Conservation (phyloP, 225 moss, liverwort and hornwort species). For the Ulota crispa region DNA sequence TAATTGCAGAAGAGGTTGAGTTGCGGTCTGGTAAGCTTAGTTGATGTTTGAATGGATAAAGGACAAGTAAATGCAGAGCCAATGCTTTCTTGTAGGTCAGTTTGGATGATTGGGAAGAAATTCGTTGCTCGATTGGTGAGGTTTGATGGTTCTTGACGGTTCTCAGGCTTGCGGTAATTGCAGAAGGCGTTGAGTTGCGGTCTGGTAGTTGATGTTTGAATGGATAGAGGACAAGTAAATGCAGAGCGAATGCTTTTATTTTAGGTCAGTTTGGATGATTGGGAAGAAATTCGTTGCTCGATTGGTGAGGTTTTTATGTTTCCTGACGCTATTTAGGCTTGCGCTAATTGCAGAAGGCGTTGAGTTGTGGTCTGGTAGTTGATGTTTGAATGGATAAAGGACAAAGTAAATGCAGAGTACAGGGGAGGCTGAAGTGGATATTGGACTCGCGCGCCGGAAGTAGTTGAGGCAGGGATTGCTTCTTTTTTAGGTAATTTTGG, state of each 20-base stretch:
- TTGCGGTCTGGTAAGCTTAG: too few relatives aligned
- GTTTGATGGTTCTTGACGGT: background rate
- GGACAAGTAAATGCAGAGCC: too few relatives aligned
- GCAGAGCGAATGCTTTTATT: too few relatives aligned
- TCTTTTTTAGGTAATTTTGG: background rate
- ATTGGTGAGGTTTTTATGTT: conserved; percentile 5
- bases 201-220: too few relatives aligned
- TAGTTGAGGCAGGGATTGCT: conserved; percentile 17
- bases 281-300: background rate
- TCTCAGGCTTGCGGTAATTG: background rate
- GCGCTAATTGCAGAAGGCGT: background rate
- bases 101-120: background rate
- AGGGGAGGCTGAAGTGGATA: conserved; percentile 21
- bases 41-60: too few relatives aligned
- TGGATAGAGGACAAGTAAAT: too few relatives aligned
- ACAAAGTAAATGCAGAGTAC: conserved; percentile 41
- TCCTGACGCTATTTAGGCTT: background rate
- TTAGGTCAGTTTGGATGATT: background rate
- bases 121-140: background rate
- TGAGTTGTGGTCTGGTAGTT: background rate
- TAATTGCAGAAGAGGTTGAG: too few relatives aligned
- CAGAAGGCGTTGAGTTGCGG: too few relatives aligned
- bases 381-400: conserved; percentile 28
- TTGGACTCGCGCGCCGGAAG: conserved; percentile 46
- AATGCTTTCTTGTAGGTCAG: conserved; percentile 2